Percentiles rank a stretch among this genome's conserved stretches.
phyloP scores from a whole-genome alignment of 2,329 filamentous ascomycete genomes.

The Rutstroemia sp. region DNA sequence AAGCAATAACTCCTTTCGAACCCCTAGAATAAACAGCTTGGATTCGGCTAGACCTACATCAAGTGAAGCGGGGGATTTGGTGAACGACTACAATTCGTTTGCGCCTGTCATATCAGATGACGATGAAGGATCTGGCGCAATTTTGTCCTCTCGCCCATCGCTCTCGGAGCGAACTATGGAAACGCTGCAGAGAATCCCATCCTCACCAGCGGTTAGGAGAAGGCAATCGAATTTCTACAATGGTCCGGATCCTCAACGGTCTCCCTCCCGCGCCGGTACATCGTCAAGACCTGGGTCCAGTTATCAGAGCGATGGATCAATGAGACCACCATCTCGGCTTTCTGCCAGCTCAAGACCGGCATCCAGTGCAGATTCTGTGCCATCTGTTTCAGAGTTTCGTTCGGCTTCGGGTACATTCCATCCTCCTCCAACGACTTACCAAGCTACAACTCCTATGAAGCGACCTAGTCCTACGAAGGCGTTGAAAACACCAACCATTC shows the following conservation, averaged over 20 bases:
- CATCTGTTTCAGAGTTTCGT: constrained; percentile 34
- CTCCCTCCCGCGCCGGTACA: constrained; percentile 29
- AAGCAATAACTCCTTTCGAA: constrained; percentile 18
- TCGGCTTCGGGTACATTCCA: constrained; percentile 39
- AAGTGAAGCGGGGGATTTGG: constrained; percentile 11
- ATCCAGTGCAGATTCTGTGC: constrained; percentile 43
- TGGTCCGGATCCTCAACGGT: constrained; percentile 49
- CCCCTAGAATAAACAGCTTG: constrained; percentile 1
- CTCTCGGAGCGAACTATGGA: constrained; percentile 81
- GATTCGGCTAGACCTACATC: not conserved
- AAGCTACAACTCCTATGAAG: constrained; percentile 37
- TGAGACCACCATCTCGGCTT: constrained; percentile 38
- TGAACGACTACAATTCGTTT: not conserved
- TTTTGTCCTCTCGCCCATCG: constrained; percentile 38
- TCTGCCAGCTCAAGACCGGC: constrained; percentile 45
- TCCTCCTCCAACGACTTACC: constrained; percentile 35
- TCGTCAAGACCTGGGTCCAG: constrained; percentile 38
- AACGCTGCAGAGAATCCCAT: constrained; percentile 69
- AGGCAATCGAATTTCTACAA: constrained; percentile 69
- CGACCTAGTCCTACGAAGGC: constrained; percentile 30
- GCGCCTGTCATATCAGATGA: constrained; percentile 5
- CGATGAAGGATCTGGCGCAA: not conserved
- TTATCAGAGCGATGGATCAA: constrained; percentile 55
- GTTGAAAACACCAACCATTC: constrained; percentile 30
- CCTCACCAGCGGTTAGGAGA: constrained; percentile 63